Evolutionary conservation across 768 basidiomycete species (phyloP), one percentile per base, ranked within the genome.

Genomic region (Suillus tomentosus): DNA sequence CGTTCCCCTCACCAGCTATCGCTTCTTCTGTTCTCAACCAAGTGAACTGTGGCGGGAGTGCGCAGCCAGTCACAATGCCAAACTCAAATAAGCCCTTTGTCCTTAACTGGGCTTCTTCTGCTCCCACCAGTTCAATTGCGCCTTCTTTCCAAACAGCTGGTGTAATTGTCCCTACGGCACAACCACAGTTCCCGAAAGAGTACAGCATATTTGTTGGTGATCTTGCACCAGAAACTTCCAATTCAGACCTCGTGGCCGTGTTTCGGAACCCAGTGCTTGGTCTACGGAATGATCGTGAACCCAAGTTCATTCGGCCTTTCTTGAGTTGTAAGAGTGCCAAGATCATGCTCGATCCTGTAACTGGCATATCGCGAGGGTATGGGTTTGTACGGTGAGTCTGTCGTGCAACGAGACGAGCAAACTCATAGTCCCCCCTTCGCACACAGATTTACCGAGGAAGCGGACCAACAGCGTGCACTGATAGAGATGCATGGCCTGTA

Each of bases 161-260:
- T 24, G 62, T 64, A 13, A 63, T 67, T 62, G 66, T 73, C 15
- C 70, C 78, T 14, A 72, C 72, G 17, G 59, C 77, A 9, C 79
- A 80, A 62, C 84, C 85, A 62, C 88, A 87, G 73, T 90, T 85
- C 67, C 85, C 87, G 42, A 93, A 89, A 75, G 95, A 96, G 77
- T 96, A 91, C 73, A 94, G 92, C 76, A 94, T 97, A 62, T 97
- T 97, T 70, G 95, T 96, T 3, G 95, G 95, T 51, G 95, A 97
- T 76, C 84, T 97, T 51, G 94, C 94, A 3, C 91, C 94, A 11
- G 94, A 95, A 77, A 93, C 93, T 7, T 94, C 92, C 69, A 95
- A 96, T 77, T 91, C 91, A n/a, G 95, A 97, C 74, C 80, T 96
- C n/a, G 93, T 96, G 58, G 92, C 91, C 31, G 90, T 95, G 68